Evolutionary conservation across 768 basidiomycete genomes (phyloP), one percentile per base, ranked within the genome.

Genomic region (Porphyrellus cyaneotinctus): DNA sequence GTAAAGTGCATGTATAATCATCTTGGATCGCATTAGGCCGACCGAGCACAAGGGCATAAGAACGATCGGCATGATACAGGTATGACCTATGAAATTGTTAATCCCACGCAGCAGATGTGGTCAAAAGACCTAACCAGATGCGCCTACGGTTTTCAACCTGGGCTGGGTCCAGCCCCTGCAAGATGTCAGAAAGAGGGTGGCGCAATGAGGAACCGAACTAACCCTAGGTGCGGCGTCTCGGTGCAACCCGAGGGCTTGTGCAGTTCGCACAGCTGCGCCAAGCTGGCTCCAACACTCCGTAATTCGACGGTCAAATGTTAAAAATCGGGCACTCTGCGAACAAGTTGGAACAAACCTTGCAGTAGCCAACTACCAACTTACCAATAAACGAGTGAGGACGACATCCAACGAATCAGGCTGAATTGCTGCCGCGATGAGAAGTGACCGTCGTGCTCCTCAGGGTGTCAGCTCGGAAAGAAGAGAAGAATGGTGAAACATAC

Each of bases 271-370:
- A 43, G 91, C 91, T 7, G 94, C 93, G 32, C 94, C 94, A 17
- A 97, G 76, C 63, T 95, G 92, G 66, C 90, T 92, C 92, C 94
- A 97, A 63, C 93, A 94, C 72, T 97, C 94, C 9, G 93, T 94
- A 53, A 95, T 88, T 43, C 89, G 83, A 43, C 88, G 82, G 64
- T 91, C 88, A 62, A 91, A 81, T 5, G 80, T 76, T 44, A 83
- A 65, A 60, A 82, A 80, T 57, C 89, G 75, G 49, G 92, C 91
- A 46, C 81, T 83, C 83, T 85, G 59, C 18, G n/a, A 49, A 52
- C 24, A 56, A 56, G 46, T 66, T 46, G 54, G 56, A 51, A 53
- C 23, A 28, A 47, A 37, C 20, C 20, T 36, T 28, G 30, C 18
- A 23, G 37, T 30, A 39, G 7, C 7, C 38, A 49, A 37, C 7